Evolutionary conservation across 306 rosid species (phyloP).

Genomic region (Quercus glauca): DNA sequence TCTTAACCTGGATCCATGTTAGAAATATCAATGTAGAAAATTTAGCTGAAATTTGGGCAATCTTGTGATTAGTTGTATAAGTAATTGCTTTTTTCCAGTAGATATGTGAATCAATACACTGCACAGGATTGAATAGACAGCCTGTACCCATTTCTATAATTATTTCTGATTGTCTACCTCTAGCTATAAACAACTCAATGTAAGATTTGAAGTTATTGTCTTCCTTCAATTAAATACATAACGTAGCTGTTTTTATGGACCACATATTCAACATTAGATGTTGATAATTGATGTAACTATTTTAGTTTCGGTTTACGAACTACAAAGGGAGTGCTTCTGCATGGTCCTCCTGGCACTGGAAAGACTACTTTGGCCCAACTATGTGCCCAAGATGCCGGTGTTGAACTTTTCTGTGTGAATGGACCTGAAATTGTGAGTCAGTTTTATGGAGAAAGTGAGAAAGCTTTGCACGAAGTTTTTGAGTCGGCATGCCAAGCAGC

Average conservation of each 20-base stretch:
- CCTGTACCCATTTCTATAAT: neutral
- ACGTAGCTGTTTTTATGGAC: neutral
- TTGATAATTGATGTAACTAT: slow-evolving; percentile 18
- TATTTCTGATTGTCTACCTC: neutral
- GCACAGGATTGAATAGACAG: neutral
- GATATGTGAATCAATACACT: neutral
- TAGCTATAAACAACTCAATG: neutral
- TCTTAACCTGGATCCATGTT: neutral
- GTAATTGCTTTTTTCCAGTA: neutral
- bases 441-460: slow-evolving; percentile 86
- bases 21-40: neutral
- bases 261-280: slow-evolving; percentile 1
- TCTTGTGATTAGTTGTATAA: neutral
- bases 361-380: slow-evolving; percentile 77
- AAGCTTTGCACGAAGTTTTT: slow-evolving; percentile 60
- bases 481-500: slow-evolving; percentile 72
- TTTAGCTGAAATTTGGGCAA: neutral
- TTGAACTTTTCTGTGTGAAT: slow-evolving; percentile 63
- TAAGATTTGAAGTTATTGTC: neutral
- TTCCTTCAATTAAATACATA: neutral
- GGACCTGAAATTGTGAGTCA: slow-evolving; percentile 82
- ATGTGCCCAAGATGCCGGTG: slow-evolving; percentile 72
- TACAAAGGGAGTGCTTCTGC: slow-evolving; percentile 90
- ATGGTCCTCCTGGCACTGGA: slow-evolving; percentile 97
- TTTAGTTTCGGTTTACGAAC: slow-evolving; percentile 74